Evolutionary conservation across 768 basidiomycete species (phyloP).

Genomic region (Lactarius akahatsu): DNA sequence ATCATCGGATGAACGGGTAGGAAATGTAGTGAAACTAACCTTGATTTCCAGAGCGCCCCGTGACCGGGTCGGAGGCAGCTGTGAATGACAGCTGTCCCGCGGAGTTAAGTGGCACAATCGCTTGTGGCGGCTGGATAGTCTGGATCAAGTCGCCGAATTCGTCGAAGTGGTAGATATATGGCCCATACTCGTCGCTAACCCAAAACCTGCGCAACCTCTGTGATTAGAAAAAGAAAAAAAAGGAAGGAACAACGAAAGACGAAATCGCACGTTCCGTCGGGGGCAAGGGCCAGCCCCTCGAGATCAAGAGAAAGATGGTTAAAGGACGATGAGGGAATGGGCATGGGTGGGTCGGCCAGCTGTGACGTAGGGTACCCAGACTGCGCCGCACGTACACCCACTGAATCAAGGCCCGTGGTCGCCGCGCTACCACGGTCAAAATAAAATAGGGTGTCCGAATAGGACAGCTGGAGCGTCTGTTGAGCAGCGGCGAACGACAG

Average conservation of each 20-base stretch:
- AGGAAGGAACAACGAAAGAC: neutral
- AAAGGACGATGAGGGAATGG: conserved; percentile 47
- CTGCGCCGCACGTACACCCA: conserved; percentile 45
- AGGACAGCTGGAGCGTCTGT: conserved; percentile 51
- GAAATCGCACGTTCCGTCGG: conserved; percentile 55
- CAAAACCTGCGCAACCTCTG: conserved; percentile 45
- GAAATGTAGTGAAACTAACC: conserved; percentile 35
- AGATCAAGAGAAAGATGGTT: conserved; percentile 53
- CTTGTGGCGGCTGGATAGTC: conserved; percentile 57
- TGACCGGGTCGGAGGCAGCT: conserved; percentile 45
- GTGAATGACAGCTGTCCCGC: conserved; percentile 54
- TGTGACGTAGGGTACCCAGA: conserved; percentile 35
- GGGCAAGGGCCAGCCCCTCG: conserved; percentile 57
- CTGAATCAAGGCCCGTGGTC: conserved; percentile 59
- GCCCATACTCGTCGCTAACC: conserved; percentile 70
- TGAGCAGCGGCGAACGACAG: conserved; percentile 52
- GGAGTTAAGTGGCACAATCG: conserved; percentile 50
- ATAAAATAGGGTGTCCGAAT: conserved; percentile 50
- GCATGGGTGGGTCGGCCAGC: conserved; percentile 45
- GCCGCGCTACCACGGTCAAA: conserved; percentile 46
- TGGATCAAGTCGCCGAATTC: conserved; percentile 49
- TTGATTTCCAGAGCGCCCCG: conserved; percentile 56
- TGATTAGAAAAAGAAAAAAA: neutral
- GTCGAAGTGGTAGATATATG: conserved; percentile 58
- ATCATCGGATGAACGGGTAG: neutral